Evolutionary conservation across 768 basidiomycete species (phyloP).

Genomic region (Piloderma croceum): DNA sequence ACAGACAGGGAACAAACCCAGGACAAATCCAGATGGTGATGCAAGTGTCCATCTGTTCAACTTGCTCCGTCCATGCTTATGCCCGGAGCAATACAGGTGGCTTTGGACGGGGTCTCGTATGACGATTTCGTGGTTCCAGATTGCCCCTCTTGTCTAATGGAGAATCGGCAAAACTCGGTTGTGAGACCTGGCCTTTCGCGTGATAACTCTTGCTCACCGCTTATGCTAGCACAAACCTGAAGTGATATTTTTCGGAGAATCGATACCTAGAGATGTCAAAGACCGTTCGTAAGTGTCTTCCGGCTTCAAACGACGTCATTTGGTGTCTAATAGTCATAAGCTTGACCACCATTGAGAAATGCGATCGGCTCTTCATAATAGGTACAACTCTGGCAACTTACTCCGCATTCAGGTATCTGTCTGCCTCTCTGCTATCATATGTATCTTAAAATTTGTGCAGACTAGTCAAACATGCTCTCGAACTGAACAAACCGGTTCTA

Average conservation of each 20-base stretch:
- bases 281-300: slow-evolving; percentile 58
- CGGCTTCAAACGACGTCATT: neutral
- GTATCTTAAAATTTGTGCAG: slow-evolving; percentile 30
- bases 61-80: neutral
- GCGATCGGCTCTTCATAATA: slow-evolving; percentile 69
- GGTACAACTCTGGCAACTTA: slow-evolving; percentile 93
- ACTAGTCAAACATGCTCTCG: slow-evolving; percentile 73
- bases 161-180: slow-evolving; percentile 52
- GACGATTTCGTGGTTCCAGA: slow-evolving; percentile 74
- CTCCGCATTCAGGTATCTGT: slow-evolving; percentile 73
- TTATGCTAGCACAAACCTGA: slow-evolving; percentile 67
- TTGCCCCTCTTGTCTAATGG: slow-evolving; percentile 61
- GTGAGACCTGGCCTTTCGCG: slow-evolving; percentile 33
- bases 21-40: slow-evolving; percentile 93
- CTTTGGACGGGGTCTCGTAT: slow-evolving; percentile 71
- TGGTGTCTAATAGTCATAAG: no score
- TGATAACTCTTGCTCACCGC: slow-evolving; percentile 2
- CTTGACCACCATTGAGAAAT: slow-evolving; percentile 38
- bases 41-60: slow-evolving; percentile 36
- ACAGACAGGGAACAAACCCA: slow-evolving; percentile 48
- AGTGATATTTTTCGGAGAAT: slow-evolving; percentile 88
- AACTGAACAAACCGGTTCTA: slow-evolving; percentile 70
- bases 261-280: slow-evolving; percentile 60
- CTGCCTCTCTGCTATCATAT: neutral
- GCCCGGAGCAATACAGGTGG: slow-evolving; percentile 49